phyloP scores from a whole-genome alignment of 805 yeast species.

The Torulaspora microellipsoides region DNA sequence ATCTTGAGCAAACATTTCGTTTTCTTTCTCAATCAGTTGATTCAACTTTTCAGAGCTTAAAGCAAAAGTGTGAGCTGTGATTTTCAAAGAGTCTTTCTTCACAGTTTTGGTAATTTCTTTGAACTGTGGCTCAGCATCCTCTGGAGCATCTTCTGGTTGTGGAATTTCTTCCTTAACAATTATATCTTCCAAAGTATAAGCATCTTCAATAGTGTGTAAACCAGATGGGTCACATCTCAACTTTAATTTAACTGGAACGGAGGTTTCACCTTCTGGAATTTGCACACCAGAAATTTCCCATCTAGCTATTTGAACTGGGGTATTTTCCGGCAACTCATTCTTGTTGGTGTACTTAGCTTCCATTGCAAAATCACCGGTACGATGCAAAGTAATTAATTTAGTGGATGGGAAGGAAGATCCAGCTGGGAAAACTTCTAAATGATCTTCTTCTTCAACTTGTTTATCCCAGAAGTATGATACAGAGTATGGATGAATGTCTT shows the following conservation, averaged over 20 bases:
- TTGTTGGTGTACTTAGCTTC: conserved; percentile 82
- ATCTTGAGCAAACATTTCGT: conserved; percentile 79
- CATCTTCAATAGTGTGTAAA: conserved; percentile 86
- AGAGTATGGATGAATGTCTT: conserved; percentile 86
- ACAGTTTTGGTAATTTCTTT: conserved; percentile 89
- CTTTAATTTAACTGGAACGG: conserved; percentile 85
- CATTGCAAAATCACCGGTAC: conserved; percentile 82
- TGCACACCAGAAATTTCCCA: conserved; percentile 87
- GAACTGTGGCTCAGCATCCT: conserved; percentile 74
- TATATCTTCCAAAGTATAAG: conserved; percentile 90
- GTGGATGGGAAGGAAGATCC: conserved; percentile 93
- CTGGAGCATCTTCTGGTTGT: conserved; percentile 43
- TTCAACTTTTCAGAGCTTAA: conserved; percentile 54
- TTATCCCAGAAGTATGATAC: conserved; percentile 95
- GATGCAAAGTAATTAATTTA: conserved; percentile 88
- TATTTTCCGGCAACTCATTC: conserved; percentile 65
- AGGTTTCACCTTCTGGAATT: conserved; percentile 67
- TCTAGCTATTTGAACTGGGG: conserved; percentile 61
- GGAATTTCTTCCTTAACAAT: conserved; percentile 85
- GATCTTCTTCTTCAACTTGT: conserved; percentile 84
- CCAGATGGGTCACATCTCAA: conserved; percentile 97
- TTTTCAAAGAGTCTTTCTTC: conserved; percentile 74
- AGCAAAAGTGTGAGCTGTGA: conserved; percentile 58
- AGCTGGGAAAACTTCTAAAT: conserved; percentile 93
- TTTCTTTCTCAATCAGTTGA: conserved; percentile 73